Evolutionary conservation across 2,329 filamentous ascomycete species (phyloP).

Genomic region (Clarireedia hainanense): DNA sequence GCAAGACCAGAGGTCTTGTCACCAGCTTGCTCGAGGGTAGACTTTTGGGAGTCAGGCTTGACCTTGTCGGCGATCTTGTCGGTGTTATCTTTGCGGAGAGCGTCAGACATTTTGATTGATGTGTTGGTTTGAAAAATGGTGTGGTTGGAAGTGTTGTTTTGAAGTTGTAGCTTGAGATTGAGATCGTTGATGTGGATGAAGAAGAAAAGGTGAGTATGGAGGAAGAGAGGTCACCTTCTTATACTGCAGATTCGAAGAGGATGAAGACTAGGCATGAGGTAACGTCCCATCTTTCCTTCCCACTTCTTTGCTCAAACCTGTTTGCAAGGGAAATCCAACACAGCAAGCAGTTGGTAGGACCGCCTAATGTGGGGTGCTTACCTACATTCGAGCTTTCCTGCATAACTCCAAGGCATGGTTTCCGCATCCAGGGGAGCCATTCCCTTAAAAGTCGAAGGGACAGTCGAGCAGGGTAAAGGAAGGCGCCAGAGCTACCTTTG

Average conservation of each 20-base stretch:
- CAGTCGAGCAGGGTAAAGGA: no score
- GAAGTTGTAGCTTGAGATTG: background rate
- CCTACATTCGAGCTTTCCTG: background rate
- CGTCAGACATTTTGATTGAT: constrained; percentile 9
- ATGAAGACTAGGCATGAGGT: background rate
- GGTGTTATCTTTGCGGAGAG: constrained; percentile 38
- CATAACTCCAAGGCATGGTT: no score
- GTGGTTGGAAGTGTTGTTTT: background rate
- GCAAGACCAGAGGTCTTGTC: constrained; percentile 37
- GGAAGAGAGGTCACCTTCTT: background rate
- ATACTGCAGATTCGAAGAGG: background rate
- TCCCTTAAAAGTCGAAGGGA: no score
- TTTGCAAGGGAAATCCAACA: background rate
- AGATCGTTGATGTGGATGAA: background rate
- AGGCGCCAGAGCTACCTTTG: no score
- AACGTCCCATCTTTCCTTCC: background rate
- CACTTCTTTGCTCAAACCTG: background rate
- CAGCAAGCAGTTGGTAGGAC: background rate
- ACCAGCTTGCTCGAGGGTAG: constrained; percentile 31
- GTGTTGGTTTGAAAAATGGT: background rate
- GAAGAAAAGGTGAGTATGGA: background rate
- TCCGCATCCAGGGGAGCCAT: no score
- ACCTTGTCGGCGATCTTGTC: constrained; percentile 42
- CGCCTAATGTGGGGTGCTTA: background rate
- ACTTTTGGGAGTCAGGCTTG: constrained; percentile 48